Base-by-base conservation (phyloP, 306 rosid species). In the Prunus dulcis region DNA sequence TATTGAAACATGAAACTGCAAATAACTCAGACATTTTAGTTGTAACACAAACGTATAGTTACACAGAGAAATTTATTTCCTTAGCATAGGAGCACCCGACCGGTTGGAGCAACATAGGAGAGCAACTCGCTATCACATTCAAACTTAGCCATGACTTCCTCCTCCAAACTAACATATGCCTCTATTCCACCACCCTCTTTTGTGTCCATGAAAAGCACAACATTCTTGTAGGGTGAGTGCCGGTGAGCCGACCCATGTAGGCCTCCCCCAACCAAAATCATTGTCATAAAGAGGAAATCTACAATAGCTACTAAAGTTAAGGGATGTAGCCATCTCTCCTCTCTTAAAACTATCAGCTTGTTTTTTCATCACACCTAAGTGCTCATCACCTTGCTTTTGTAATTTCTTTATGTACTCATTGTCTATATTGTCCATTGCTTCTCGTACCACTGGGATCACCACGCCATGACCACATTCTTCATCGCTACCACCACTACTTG, bases 201-300 rank as follows among this genome's bases (percentile, higher is more conserved):
- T 5, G 84, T 73, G 57, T 89, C 94, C 20, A 83, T 20, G 67
- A 91, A 86, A 19, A 73, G 81, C 49, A 86, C 85, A 11, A 84
- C 64, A 51, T 88, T 86, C 53, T 86, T 77, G 60, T 82, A 88
- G 49, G 49, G 80, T 76, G 27, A 81, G 69, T 1, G 87, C 77
- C 0, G 86, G 80, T 3, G 85, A 79, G 0, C 86, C 86, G 0
- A 88, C 89, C 90, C 88, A 88, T 0, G 81, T 56, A 2, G 91
- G 96, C 64, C 76, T 76, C 0, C 92, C 96, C 89, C 86, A 86
- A 6, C 96, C 92, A 73, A 76, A 78, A 34, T 78, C 71, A 3
- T 43, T 60, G 1, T 70, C 81, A 23, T 78, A 69, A 1, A 58
- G 4, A 12, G 76, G 76, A 61, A 78, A 78, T 32, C 76, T 61